A percentile compares a stretch with the other conserved stretches of the same genome.
Conservation (phyloP, 306 rosid genomes). For the Casuarina equisetifolia region DNA sequence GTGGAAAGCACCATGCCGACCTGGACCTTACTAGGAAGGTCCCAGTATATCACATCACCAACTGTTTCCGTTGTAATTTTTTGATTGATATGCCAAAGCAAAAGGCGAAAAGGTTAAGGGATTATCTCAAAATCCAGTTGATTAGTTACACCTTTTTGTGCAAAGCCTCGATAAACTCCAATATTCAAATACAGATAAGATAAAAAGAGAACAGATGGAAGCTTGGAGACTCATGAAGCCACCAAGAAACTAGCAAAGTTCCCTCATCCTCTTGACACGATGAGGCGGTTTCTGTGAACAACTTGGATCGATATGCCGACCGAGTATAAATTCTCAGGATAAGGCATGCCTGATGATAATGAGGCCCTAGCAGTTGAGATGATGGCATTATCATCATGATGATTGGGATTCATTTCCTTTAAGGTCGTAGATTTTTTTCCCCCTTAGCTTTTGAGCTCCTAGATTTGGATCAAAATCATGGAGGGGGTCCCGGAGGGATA, state of each 20-base stretch:
- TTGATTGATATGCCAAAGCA: constrained; percentile 35
- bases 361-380: background rate
- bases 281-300: constrained; percentile 13
- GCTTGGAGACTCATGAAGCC: constrained; percentile 9
- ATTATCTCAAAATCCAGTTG: constrained; percentile 34
- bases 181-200: constrained; percentile 22
- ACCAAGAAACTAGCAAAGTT: constrained; percentile 6
- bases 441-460: no score
- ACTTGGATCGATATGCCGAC: constrained; percentile 48
- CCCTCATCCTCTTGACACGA: constrained; percentile 1
- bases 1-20: constrained; percentile 63
- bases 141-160: constrained; percentile 15
- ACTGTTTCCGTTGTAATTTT: constrained; percentile 60
- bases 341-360: constrained; percentile 25
- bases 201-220: constrained; percentile 18
- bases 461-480: background rate
- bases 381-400: background rate
- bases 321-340: constrained; percentile 24
- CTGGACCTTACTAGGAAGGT: constrained; percentile 67
- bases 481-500: constrained; percentile 23
- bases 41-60: constrained; percentile 63
- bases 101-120: constrained; percentile 18
- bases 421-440: background rate
- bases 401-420: constrained; percentile 7
- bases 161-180: background rate